These are phyloP conservation scores for Schizosaccharomyces pombe DNA, from an alignment of 805 yeast species.

Conservation along the genomic window DNA sequence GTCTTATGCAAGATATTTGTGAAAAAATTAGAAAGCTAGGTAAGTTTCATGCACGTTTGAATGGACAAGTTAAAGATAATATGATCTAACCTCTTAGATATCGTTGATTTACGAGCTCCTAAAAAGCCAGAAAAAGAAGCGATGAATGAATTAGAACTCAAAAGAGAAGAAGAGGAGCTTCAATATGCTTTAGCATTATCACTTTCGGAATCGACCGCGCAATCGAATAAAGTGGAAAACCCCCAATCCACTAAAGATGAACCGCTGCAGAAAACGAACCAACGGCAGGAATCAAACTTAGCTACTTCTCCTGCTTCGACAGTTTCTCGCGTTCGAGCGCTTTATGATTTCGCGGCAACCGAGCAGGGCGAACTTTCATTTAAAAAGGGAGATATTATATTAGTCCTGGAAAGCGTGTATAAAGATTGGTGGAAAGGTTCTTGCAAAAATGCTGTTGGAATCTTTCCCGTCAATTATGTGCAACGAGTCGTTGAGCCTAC, in stretches of 20 bases:
- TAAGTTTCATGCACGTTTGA: slow-evolving; percentile 3
- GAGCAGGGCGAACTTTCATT: slow-evolving; percentile 80
- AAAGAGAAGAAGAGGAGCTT: slow-evolving; percentile 56
- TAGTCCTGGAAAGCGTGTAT: slow-evolving; percentile 67
- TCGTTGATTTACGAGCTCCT: slow-evolving; percentile 19
- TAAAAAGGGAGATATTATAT: slow-evolving; percentile 65
- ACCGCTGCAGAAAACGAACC: neutral
- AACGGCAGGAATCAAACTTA: neutral
- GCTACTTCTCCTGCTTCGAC: slow-evolving; percentile 13
- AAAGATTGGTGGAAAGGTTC: slow-evolving; percentile 94
- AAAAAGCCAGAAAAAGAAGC: slow-evolving; percentile 34
- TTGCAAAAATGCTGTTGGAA: slow-evolving; percentile 55
- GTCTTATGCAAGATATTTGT: slow-evolving; percentile 41
- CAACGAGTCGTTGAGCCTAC: slow-evolving; percentile 49
- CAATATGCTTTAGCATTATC: slow-evolving; percentile 56
- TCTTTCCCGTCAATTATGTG: slow-evolving; percentile 83
- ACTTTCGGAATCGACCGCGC: slow-evolving; percentile 26
- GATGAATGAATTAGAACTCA: slow-evolving; percentile 23
- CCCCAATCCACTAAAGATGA: neutral
- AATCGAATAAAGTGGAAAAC: neutral
- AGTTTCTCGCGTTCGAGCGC: slow-evolving; percentile 51
- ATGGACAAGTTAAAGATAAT: neutral
- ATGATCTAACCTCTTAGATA: neutral
- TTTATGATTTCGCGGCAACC: slow-evolving; percentile 53
- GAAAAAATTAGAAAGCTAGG: slow-evolving; percentile 22